phyloP scores from a whole-genome alignment of 2,329 filamentous ascomycete species.

The Fusarium veterinarium region DNA sequence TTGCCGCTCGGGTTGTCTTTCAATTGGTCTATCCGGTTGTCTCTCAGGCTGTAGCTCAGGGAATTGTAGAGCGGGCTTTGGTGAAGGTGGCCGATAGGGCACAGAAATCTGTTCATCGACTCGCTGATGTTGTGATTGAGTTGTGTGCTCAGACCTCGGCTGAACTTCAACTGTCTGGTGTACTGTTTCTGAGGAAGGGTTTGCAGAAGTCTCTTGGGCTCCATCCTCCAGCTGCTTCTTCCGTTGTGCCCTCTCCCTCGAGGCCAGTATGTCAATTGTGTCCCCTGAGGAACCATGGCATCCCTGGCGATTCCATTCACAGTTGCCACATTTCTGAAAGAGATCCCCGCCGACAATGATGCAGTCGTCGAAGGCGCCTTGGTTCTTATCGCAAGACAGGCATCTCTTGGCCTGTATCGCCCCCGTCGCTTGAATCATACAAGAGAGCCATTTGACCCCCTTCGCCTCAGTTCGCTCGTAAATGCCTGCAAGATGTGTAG shows the following conservation, averaged over 20 bases:
- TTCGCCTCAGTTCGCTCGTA: conserved; percentile 57
- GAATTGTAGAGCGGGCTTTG: neutral
- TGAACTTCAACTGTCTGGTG: conserved; percentile 20
- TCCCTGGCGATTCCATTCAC: conserved; percentile 60
- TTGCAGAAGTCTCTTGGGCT: neutral
- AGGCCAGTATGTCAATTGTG: conserved; percentile 33
- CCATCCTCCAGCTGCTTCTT: conserved; percentile 15
- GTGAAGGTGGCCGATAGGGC: conserved; percentile 14
- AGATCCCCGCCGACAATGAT: conserved; percentile 55
- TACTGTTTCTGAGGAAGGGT: conserved; percentile 10
- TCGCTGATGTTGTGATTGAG: neutral
- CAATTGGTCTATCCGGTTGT: neutral
- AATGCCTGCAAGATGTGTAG: conserved; percentile 53
- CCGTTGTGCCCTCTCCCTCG: conserved; percentile 30
- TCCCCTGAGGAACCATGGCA: conserved; percentile 50
- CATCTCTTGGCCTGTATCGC: conserved; percentile 55
- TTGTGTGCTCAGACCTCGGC: neutral
- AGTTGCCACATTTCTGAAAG: conserved; percentile 63
- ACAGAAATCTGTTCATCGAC: conserved; percentile 13
- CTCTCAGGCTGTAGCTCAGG: neutral
- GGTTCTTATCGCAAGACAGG: conserved; percentile 54
- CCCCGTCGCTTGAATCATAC: conserved; percentile 63
- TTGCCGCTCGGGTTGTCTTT: neutral
- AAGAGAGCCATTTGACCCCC: conserved; percentile 59
- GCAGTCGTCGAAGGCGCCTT: conserved; percentile 59